Percentiles rank a stretch among this genome's conserved stretches.
Conservation (phyloP, 2,329 filamentous ascomycete species). For the Paecilomyces sp. region DNA sequence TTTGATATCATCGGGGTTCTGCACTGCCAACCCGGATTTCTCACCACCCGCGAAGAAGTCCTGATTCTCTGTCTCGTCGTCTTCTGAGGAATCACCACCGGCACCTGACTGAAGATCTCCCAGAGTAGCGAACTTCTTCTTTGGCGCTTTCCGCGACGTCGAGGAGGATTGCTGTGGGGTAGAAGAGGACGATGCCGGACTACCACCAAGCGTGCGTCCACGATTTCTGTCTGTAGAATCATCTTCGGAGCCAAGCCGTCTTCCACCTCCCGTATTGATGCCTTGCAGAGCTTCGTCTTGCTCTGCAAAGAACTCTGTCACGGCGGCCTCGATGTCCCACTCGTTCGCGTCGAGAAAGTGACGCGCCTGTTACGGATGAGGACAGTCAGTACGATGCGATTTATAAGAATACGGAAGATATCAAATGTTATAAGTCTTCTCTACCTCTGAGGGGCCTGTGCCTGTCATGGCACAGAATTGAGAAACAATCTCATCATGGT, state of each 20-base stretch:
- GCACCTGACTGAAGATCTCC: conserved; percentile 34
- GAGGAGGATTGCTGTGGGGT: conserved; percentile 22
- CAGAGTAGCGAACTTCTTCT: conserved; percentile 43
- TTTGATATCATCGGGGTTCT: conserved; percentile 54
- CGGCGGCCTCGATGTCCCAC: conserved; percentile 61
- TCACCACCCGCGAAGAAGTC: conserved; percentile 60
- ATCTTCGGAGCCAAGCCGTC: conserved; percentile 14
- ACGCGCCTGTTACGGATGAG: conserved; percentile 49
- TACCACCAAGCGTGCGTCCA: conserved; percentile 27
- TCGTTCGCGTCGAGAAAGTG: conserved; percentile 58
- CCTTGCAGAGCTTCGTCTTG: conserved; percentile 34
- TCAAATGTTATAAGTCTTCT: conserved; percentile 2
- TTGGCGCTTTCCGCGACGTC: conserved; percentile 19
- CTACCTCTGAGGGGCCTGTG: conserved; percentile 42
- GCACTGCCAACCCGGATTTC: conserved; percentile 61
- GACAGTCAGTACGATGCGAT: neutral
- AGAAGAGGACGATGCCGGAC: conserved; percentile 20
- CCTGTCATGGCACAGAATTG: conserved; percentile 54
- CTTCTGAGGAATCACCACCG: conserved; percentile 38
- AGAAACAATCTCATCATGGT: conserved; percentile 38
- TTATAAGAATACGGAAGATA: neutral
- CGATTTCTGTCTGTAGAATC: conserved; percentile 13
- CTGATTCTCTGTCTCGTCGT: conserved; percentile 46
- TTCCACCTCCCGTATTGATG: conserved; percentile 18
- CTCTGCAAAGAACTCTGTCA: conserved; percentile 53